Percentiles rank a stretch among this genome's conserved stretches.
Evolutionary conservation across 495 filamentous ascomycete genomes (phyloP).

Genomic region (Usnea hakonensis): DNA sequence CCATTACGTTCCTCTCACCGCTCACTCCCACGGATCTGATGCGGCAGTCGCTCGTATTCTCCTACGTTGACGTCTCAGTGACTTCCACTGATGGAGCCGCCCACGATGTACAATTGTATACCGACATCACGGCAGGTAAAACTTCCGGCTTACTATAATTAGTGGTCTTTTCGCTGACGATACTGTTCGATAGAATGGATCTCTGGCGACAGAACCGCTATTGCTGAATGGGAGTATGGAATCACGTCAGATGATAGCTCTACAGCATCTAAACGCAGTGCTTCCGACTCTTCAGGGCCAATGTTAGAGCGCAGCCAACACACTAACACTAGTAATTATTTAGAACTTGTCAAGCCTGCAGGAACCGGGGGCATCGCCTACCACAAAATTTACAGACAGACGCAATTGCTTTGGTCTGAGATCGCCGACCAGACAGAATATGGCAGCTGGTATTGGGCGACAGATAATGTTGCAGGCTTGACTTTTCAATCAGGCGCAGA

Average conservation of each 20-base stretch:
- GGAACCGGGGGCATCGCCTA: constrained; percentile 34
- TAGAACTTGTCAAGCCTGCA: background rate
- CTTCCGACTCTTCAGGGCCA: background rate
- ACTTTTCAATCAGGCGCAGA: constrained; percentile 47
- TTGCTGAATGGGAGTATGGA: constrained; percentile 49
- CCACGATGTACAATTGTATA: constrained; percentile 52
- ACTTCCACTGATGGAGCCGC: constrained; percentile 42
- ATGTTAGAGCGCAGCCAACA: background rate
- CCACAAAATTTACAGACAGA: constrained; percentile 46
- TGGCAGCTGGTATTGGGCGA: constrained; percentile 53
- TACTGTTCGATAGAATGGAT: constrained; percentile 43
- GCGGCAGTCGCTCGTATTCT: constrained; percentile 48
- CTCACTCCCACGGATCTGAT: constrained; percentile 49
- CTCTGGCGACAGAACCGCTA: constrained; percentile 42
- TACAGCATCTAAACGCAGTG: background rate
- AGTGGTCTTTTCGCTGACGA: constrained; percentile 16
- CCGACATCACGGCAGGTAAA: constrained; percentile 54
- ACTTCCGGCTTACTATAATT: background rate
- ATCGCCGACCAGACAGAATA: constrained; percentile 48
- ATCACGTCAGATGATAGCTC: constrained; percentile 28
- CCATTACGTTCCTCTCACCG: constrained; percentile 50
- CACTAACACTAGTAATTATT: background rate
- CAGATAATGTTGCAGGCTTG: constrained; percentile 32
- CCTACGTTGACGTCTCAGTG: constrained; percentile 49
- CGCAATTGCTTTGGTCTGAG: constrained; percentile 48